Base-by-base conservation (phyloP, 2,329 filamentous ascomycete species). In the Immersiporthe knoxdaviesiana region DNA sequence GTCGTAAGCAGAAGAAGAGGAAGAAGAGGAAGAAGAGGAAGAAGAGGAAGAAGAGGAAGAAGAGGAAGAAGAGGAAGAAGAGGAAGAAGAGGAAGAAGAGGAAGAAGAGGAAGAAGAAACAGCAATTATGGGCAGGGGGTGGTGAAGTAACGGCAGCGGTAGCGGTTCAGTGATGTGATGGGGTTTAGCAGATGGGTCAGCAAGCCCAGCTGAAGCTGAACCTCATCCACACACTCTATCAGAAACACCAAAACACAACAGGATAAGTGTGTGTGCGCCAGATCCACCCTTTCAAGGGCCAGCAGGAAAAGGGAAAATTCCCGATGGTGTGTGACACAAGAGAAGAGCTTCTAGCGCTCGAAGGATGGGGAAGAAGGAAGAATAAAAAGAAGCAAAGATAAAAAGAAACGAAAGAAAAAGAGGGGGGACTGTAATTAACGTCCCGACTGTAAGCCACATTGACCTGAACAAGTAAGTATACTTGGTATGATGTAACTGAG, bases 261-360 rank as follows among this genome's bases (percentile, higher is more conserved):
- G 50, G 50, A 27, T n/a, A 54, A 24, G n/a, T 54, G 24, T 12
- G 24, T 21, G 8, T n/a, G 21, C n/a, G n/a, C 11, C 24, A n/a
- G 3, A 2, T 16, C 50, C 47, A 21, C 47, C 47, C 21, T 21
- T 21, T 7, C 7, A 16, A n/a, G 8, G 8, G 44, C 21, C 44
- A 47, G 7, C 21, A 47, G 21, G 44, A 21, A 30, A 41, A 63
- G 64, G 44, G 59, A 64, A 64, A 69, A 56, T 70, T 66, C 70
- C 70, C 70, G 69, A 71, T 61, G 69, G 67, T 71, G 69, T 54
- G 69, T 71, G 56, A 63, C 66, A 71, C 69, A 69, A 69, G 60
- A 63, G 44, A 47, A 63, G 44, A 47, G 39, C n/a, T 68, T 68
- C 65, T 70, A 65, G 65, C 62, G 66, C 27, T 63, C 52, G 27